Conservation (phyloP, 2,329 filamentous ascomycete species). For the Talaromyces islandicus region DNA sequence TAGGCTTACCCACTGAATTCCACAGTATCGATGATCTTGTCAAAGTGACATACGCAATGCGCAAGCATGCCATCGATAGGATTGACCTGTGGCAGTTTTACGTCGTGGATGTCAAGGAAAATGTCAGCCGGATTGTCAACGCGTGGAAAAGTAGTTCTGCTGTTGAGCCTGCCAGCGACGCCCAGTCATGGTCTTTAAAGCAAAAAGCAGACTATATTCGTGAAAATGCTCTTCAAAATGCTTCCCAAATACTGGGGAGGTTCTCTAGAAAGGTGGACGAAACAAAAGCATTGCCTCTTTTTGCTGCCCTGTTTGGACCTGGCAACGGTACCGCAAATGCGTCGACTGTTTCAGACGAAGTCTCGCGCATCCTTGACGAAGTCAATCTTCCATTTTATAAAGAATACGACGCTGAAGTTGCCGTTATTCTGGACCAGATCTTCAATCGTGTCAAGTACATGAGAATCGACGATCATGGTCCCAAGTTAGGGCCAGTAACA, state of each 20-base stretch:
- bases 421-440: constrained; percentile 80
- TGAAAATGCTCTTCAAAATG: constrained; percentile 63
- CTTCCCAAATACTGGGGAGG: constrained; percentile 71
- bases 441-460: constrained; percentile 95
- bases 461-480: constrained; percentile 85
- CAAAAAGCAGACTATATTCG: constrained; percentile 57
- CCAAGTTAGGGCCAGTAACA: constrained; percentile 74
- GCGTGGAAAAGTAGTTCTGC: constrained; percentile 56
- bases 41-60: constrained; percentile 77
- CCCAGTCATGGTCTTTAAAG: constrained; percentile 47
- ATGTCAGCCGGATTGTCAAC: constrained; percentile 62
- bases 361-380: constrained; percentile 66
- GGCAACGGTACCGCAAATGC: constrained; percentile 41
- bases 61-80: constrained; percentile 68
- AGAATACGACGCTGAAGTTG: constrained; percentile 81
- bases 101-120: constrained; percentile 68
- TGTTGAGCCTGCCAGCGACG: constrained; percentile 37
- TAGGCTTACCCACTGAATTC: constrained; percentile 71
- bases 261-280: constrained; percentile 68
- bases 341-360: constrained; percentile 44
- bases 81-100: constrained; percentile 93
- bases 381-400: constrained; percentile 84
- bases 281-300: constrained; percentile 60
- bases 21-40: constrained; percentile 66
- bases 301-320: constrained; percentile 63